These are phyloP conservation scores for Salix exigua DNA, from an alignment of 345 rosid species.

Conservation along the genomic window DNA sequence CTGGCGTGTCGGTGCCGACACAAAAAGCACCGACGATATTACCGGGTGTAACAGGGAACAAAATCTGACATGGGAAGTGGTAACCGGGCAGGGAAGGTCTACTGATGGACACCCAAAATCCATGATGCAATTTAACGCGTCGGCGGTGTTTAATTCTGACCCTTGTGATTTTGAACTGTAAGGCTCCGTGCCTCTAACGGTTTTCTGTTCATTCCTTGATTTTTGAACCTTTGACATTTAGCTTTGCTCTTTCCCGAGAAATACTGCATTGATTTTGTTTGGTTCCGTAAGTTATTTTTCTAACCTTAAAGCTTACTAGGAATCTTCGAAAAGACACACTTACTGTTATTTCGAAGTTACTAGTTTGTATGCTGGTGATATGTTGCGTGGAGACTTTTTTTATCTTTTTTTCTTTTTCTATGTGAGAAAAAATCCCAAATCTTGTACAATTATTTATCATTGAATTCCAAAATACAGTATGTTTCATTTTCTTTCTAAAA, in stretches of 20 bases:
- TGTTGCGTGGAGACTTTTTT: too few relatives aligned
- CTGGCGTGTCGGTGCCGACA: conserved; percentile 62
- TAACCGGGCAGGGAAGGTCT: conserved; percentile 23
- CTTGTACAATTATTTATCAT: too few relatives aligned
- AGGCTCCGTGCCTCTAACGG: conserved; percentile 23
- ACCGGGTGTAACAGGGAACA: conserved; percentile 28
- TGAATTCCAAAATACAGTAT: too few relatives aligned
- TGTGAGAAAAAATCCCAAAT: too few relatives aligned
- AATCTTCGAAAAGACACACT: too few relatives aligned
- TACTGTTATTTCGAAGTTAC: too few relatives aligned
- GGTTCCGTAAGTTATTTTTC: neutral
- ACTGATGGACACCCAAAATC: neutral
- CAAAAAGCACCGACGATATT: conserved; percentile 25
- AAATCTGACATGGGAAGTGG: neutral
- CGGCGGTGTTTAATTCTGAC: conserved; percentile 41
- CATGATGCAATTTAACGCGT: conserved; percentile 24
- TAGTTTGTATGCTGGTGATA: too few relatives aligned
- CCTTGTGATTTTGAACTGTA: neutral
- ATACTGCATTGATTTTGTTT: neutral
- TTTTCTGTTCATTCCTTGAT: conserved; percentile 15
- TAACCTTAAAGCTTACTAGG: too few relatives aligned
- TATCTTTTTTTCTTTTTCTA: too few relatives aligned
- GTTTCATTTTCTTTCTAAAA: too few relatives aligned
- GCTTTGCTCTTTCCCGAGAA: too few relatives aligned
- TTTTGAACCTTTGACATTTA: conserved; percentile 24